Evolutionary conservation across 2,329 filamentous ascomycete genomes (phyloP), one percentile per base, ranked within the genome.

Genomic region (Didymella sp.): DNA sequence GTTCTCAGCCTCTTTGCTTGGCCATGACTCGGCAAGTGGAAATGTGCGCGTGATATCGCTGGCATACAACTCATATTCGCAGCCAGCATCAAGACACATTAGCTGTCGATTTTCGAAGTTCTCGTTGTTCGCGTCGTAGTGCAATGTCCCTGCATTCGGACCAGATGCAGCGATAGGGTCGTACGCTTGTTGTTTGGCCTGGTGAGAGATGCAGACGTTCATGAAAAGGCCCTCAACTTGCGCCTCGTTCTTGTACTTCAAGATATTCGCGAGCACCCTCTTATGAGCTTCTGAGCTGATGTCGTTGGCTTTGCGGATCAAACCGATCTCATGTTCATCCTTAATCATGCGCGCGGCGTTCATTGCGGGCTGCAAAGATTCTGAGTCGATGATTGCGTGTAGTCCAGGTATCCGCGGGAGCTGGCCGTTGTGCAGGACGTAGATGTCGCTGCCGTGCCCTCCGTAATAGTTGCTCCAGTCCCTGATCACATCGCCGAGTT

Each of bases 21-120:
- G 78, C 80, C 92, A 96, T 0, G 78, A 79, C 6, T 90, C 90
- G 13, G 83, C 84, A 21, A 97, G 78, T 4, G 94, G 94, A 63
- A 97, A 87, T 0, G 93, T 95, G 33, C 94, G 86, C 0, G 95
- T 98, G 25, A 98, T 87, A 75, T 98, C 94, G 55, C 89, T 90
- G 27, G 92, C 92, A 74, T 99, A 98, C 66, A 89, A 88, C 45
- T 87, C 79, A 77, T 87, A 96, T 76, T 98, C 94, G 63, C 88
- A 89, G 2, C 92, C 93, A 1, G 94, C 93, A 73, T 99, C 94
- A 4, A 99, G 81, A 19, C 96, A 87, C 28, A 98, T 79, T 27
- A 93, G 82, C 69, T 93, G 86, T 55, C 88, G 84, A 24, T 88
- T 86, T 2, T 79, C 78, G 17, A 98, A 84, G 1, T 87, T 77